Base-by-base conservation (phyloP, 1,284 basidiomycete species). In the Tetrapyrgos nigripes region DNA sequence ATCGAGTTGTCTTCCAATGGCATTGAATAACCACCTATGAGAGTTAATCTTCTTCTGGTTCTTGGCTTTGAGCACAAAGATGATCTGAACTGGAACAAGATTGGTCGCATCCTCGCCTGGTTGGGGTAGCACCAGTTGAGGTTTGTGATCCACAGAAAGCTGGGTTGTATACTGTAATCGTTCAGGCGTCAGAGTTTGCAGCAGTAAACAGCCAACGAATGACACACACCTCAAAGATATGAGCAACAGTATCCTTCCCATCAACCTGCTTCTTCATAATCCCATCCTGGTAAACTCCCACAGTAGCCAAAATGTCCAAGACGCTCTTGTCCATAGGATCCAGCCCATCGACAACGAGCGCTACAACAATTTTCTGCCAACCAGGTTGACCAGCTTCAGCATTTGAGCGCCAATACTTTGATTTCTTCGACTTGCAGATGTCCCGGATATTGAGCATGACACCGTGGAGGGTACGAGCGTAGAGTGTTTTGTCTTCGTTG, bases 381-480 rank as follows among this genome's bases (percentile, higher is more conserved):
- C 83, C 90, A 29, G 93, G 92, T 54, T 85, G 79, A 54, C 94
- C 96, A 66, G 94, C 93, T 75, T 98, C 94, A 1, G 92, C 87
- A 57, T 83, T 84, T 50, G 85, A 81, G 45, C 90, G 83, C 96
- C 90, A 97, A 79, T 93, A 98, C 73, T 97, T 97, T 62, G 94
- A 96, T 69, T 90, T 88, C 73, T 96, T 96, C 49, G 93, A 95
- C 79, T 94, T 96, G 85, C 95, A 97, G 64, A 98, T 98, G 70
- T 98, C 96, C 63, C 96, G 92, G 64, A 98, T 97, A 76, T 98
- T 98, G 66, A 96, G 76, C 96, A 98, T 98, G 70, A 98, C 92
- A 61, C 93, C 93, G 69, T 98, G 95, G 44, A 97, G 79, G 1
- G 95, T 97, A 62, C 95, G 89, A 26, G 94, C 89, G 68, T 96